Conservation (phyloP, 441 rosid species). For the Adansonia grandidieri region DNA sequence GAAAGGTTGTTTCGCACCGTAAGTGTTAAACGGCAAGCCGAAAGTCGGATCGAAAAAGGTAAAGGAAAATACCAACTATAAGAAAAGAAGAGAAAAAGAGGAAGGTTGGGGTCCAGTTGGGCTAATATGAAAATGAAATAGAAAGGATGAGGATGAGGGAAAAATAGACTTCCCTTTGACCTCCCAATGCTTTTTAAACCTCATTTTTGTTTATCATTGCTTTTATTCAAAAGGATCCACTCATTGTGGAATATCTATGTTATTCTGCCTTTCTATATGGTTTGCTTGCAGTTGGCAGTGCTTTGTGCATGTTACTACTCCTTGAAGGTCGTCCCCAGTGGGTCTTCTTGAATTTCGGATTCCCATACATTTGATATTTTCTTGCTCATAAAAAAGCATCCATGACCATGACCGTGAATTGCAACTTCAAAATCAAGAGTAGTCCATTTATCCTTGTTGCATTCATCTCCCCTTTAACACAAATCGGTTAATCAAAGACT, state of each 20-base stretch:
- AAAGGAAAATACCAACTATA: background rate
- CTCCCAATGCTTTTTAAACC: background rate
- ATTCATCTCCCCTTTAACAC: too few species aligned
- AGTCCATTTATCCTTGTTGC: background rate
- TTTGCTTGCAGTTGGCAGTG: background rate
- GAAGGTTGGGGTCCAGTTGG: slow-evolving; percentile 31
- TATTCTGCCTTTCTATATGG: slow-evolving; percentile 11
- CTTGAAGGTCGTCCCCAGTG: background rate
- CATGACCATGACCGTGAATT: background rate
- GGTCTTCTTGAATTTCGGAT: background rate
- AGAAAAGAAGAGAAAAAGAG: background rate
- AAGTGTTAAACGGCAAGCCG: background rate
- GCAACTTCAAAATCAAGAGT: background rate
- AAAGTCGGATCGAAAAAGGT: background rate
- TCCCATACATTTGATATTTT: background rate
- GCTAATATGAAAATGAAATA: background rate
- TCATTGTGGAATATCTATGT: slow-evolving; percentile 37
- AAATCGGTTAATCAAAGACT: too few species aligned
- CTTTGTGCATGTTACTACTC: slow-evolving; percentile 2
- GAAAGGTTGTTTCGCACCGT: background rate
- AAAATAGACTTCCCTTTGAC: slow-evolving; percentile 7
- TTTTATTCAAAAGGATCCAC: slow-evolving; percentile 31
- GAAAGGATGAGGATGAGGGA: slow-evolving; percentile 17
- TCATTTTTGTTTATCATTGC: slow-evolving; percentile 4
- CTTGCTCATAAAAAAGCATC: background rate